Evolutionary conservation across 1,284 basidiomycete species (phyloP), one percentile per base, ranked within the genome.

Genomic region (Ustilago esculenta): DNA sequence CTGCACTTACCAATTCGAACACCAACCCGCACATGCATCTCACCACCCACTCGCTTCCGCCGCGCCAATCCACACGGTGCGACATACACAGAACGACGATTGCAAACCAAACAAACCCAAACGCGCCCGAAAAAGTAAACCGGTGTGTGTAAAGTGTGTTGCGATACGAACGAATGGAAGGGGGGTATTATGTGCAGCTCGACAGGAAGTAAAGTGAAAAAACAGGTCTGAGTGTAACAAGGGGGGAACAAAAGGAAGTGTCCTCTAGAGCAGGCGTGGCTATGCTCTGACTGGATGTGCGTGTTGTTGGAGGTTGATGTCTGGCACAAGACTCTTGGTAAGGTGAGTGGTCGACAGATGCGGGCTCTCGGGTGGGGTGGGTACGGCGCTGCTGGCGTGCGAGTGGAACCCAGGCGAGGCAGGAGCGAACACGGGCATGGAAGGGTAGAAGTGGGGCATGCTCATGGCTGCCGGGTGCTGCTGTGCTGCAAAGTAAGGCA

Each of bases 301-400:
- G 27, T 29, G 27, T 6, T 29, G 27, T 12, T 29, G 27, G 7
- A 12, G 27, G 27, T 6, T 6, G 27, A 29, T 7, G 27, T 63
- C 53, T 8, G 47, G 53, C 3, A 56, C 36, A 3, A 17, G 11
- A 15, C 35, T 34, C 44, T 52, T 57, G 3, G 53, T 34, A 40
- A 53, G 12, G 11, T 48, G 43, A 25, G 46, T 42, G 4, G 40
- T 33, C 5, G 27, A 8, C 5, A 61, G 12, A 27, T 45, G 44
- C 5, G 68, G 68, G 32, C 63, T 66, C 21, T 71, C 68, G 1
- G 68, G 68, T 14, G 68, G 68, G 21, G 67, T 70, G 9, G 49
- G 49, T 4, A 70, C 50, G 0, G 51, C 55, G n/a, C 53, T 61
- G 4, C 49, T 51, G 2, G 53, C 42, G 20, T 58, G 51, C 24